phyloP scores from a whole-genome alignment of 1,284 basidiomycete genomes.

The Ganoderma lingzhi region DNA sequence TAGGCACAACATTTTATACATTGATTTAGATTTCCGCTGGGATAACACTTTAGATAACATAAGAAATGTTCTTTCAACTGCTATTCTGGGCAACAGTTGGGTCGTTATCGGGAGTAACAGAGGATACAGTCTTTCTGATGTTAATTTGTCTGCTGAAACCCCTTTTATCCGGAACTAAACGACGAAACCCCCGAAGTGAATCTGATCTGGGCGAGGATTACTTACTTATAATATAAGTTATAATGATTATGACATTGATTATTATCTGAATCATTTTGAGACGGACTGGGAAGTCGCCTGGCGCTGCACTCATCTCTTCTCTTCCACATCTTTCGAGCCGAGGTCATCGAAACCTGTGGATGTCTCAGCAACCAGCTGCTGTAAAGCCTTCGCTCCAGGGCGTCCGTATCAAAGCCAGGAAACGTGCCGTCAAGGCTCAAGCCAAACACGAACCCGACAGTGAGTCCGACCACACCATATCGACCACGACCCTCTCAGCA shows the following conservation, averaged over 20 bases:
- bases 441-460: slow-evolving; percentile 89
- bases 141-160: too few species aligned
- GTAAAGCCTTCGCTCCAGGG: slow-evolving; percentile 88
- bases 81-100: too few species aligned
- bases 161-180: too few species aligned
- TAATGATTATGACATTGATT: too few species aligned
- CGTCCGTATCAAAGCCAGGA: slow-evolving; percentile 89
- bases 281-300: background rate
- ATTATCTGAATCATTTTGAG: slow-evolving; percentile 6
- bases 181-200: too few species aligned
- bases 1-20: too few species aligned
- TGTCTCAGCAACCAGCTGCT: slow-evolving; percentile 85
- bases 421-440: slow-evolving; percentile 86
- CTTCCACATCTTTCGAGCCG: slow-evolving; percentile 42
- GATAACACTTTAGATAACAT: too few species aligned
- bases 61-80: too few species aligned
- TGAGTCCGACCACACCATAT: slow-evolving; percentile 39
- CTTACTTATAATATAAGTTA: too few species aligned
- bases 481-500: slow-evolving; percentile 12
- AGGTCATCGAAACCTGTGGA: slow-evolving; percentile 60
- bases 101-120: too few species aligned
- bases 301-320: slow-evolving; percentile 24
- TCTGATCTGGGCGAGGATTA: slow-evolving; percentile 21
- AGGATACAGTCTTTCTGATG: too few species aligned
- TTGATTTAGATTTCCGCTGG: too few species aligned